Conservation (phyloP, 305 asterid species). For the Fraxinus dipetala region DNA sequence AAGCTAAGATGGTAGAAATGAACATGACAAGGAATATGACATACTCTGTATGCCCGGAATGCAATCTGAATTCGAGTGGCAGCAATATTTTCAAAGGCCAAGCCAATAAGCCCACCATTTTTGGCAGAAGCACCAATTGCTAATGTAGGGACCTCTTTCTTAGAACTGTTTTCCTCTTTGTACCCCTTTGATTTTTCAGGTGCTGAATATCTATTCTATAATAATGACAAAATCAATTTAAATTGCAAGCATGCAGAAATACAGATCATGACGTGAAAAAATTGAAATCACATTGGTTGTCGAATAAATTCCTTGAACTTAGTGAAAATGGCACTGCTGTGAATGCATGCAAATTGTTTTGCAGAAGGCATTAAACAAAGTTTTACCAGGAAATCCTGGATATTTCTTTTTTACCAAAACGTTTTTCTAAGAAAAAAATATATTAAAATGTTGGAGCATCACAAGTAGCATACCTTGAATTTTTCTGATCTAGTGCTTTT, state of each 20-base stretch:
- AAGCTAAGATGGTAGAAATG: neutral
- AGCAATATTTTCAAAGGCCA: slow-evolving; percentile 35
- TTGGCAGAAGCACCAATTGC: slow-evolving; percentile 8
- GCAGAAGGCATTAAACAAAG: neutral
- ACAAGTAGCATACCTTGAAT: slow-evolving; percentile 43
- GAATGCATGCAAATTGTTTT: neutral
- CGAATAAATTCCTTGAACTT: neutral
- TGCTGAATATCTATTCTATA: slow-evolving; percentile 44
- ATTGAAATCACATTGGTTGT: neutral
- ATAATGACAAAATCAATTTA: neutral
- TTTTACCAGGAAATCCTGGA: neutral
- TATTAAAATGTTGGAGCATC: slow-evolving; percentile 1
- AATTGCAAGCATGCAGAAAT: neutral
- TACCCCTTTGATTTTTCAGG: slow-evolving; percentile 25
- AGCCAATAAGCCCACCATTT: slow-evolving; percentile 22
- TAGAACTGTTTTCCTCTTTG: slow-evolving; percentile 13
- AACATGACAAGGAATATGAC: neutral
- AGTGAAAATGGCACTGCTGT: neutral
- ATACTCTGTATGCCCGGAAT: slow-evolving; percentile 67
- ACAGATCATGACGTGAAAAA: neutral
- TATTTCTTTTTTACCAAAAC: neutral
- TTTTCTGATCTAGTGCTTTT: slow-evolving; percentile 46
- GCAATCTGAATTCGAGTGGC: slow-evolving; percentile 74
- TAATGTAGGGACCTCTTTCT: slow-evolving; percentile 25
- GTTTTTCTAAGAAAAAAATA: neutral